Conservation (phyloP, 257 asterid genomes). For the Scutellaria minor region DNA sequence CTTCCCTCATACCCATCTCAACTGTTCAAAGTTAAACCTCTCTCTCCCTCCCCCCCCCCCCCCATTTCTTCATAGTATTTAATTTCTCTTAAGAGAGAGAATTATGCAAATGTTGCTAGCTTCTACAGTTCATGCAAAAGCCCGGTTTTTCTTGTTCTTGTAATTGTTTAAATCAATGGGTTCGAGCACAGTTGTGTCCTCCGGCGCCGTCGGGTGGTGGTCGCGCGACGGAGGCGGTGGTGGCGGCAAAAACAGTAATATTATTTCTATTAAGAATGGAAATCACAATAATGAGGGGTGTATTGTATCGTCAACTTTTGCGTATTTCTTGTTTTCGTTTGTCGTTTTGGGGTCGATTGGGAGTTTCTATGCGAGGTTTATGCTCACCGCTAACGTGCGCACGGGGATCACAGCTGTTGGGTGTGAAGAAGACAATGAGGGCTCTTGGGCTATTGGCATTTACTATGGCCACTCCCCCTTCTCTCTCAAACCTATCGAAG, state of each 20-base stretch:
- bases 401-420: constrained; percentile 58
- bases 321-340: constrained; percentile 65
- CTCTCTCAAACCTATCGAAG: constrained; percentile 89
- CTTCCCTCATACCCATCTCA: background rate
- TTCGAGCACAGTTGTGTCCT: constrained; percentile 37
- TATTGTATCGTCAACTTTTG: constrained; percentile 48
- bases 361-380: constrained; percentile 57
- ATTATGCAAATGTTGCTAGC: constrained; percentile 26
- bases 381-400: constrained; percentile 70
- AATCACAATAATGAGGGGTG: constrained; percentile 34
- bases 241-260: constrained; percentile 24
- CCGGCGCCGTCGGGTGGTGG: constrained; percentile 38
- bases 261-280: constrained; percentile 24
- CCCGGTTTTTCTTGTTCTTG: background rate
- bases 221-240: constrained; percentile 35
- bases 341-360: constrained; percentile 74
- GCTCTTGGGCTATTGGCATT: constrained; percentile 93
- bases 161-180: constrained; percentile 41
- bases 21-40: background rate
- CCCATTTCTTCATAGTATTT: background rate
- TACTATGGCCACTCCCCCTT: constrained; percentile 92
- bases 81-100: background rate
- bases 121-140: constrained; percentile 30
- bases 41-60: constrained; percentile 4
- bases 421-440: constrained; percentile 81